Conservation (phyloP, 2,329 filamentous ascomycete genomes). For the Pyrenochaeta sp. region DNA sequence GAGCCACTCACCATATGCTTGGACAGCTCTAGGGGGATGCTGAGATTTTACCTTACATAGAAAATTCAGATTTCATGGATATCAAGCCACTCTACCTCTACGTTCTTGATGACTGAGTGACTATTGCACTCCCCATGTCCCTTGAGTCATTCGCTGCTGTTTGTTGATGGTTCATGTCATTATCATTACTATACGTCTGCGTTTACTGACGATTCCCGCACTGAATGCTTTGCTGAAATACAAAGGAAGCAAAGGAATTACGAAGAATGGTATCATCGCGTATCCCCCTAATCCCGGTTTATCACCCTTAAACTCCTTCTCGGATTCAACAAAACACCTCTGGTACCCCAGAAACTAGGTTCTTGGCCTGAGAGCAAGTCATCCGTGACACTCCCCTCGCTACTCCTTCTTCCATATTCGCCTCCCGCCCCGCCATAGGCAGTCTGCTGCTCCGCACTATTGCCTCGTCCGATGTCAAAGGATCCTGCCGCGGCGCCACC, state of each 20-base stretch:
- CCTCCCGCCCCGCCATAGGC: slow-evolving; percentile 31
- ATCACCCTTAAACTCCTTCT: slow-evolving; percentile 74
- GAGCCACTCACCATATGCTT: background rate
- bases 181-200: slow-evolving; percentile 3
- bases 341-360: slow-evolving; percentile 72
- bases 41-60: background rate
- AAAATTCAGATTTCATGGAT: background rate
- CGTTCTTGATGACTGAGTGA: background rate
- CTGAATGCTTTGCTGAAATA: background rate
- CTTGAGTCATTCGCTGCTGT: background rate
- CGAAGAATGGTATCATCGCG: background rate
- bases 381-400: slow-evolving; percentile 60
- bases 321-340: slow-evolving; percentile 70
- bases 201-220: background rate
- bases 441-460: slow-evolving; percentile 17
- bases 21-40: background rate
- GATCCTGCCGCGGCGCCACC: slow-evolving; percentile 27
- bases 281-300: slow-evolving; percentile 59
- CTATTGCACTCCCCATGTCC: background rate
- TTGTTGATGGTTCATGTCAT: background rate
- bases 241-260: background rate
- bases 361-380: slow-evolving; percentile 70
- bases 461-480: slow-evolving; percentile 25
- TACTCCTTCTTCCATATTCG: slow-evolving; percentile 48
- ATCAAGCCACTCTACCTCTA: background rate